Evolutionary conservation across 768 basidiomycete genomes (phyloP).

Genomic region (Leucocoprinus leucothites): DNA sequence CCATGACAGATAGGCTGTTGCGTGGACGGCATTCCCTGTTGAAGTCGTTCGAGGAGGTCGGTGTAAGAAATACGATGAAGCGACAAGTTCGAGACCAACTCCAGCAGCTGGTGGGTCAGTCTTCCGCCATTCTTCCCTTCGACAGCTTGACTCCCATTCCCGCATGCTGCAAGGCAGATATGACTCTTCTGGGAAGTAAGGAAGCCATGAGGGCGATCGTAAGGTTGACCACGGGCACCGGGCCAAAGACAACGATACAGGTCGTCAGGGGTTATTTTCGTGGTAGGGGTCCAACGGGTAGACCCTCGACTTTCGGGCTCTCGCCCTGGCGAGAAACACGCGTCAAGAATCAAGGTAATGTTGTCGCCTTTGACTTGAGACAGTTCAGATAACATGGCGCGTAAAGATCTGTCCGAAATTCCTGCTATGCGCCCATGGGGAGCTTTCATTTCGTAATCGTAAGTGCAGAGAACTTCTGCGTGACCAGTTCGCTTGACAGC

Average conservation of each 20-base stretch:
- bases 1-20: constrained; percentile 55
- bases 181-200: constrained; percentile 44
- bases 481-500: constrained; percentile 20
- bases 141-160: constrained; percentile 48
- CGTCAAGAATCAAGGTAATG: constrained; percentile 64
- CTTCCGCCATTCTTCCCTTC: constrained; percentile 64
- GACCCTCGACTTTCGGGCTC: constrained; percentile 42
- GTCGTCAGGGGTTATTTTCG: constrained; percentile 52
- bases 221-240: constrained; percentile 35
- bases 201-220: constrained; percentile 38
- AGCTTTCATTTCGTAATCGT: constrained; percentile 57
- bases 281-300: constrained; percentile 59
- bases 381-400: constrained; percentile 58
- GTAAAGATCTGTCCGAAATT: constrained; percentile 65
- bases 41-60: constrained; percentile 44
- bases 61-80: constrained; percentile 53
- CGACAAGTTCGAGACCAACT: constrained; percentile 39
- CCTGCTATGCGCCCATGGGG: constrained; percentile 50
- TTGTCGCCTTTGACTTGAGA: constrained; percentile 60
- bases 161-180: constrained; percentile 56
- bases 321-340: constrained; percentile 51
- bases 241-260: constrained; percentile 56
- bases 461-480: constrained; percentile 63
- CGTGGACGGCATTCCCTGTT: constrained; percentile 31
- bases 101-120: constrained; percentile 56